phyloP scores from a whole-genome alignment of 129 eudicot genomes.

The Artemisia argyi region DNA sequence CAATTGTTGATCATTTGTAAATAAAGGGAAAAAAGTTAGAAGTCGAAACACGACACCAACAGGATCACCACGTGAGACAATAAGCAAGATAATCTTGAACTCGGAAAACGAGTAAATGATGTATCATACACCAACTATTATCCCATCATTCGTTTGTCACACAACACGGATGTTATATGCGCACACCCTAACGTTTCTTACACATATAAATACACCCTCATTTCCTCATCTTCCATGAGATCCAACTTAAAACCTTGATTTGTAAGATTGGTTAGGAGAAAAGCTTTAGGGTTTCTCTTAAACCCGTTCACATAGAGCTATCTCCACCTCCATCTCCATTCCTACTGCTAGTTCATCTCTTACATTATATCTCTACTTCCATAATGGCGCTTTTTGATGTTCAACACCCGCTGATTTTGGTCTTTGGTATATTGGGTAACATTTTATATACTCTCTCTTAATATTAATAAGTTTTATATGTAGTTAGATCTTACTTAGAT shows the following conservation, averaged over 20 bases:
- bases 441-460: too few relatives aligned
- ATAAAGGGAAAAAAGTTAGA: slow-evolving; percentile 2
- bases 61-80: slow-evolving; percentile 29
- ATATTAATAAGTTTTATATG: too few relatives aligned
- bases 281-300: slow-evolving; percentile 20
- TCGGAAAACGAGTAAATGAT: slow-evolving; percentile 38
- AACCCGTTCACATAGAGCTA: slow-evolving; percentile 26
- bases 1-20: slow-evolving; percentile 13
- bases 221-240: slow-evolving; percentile 23
- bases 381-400: slow-evolving; percentile 59
- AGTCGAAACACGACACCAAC: slow-evolving; percentile 13
- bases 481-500: too few relatives aligned
- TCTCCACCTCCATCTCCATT: slow-evolving; percentile 18
- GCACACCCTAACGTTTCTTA: slow-evolving; percentile 10
- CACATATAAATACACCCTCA: slow-evolving; percentile 43
- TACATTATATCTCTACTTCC: background rate
- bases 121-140: slow-evolving; percentile 61
- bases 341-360: background rate
- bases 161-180: slow-evolving; percentile 51
- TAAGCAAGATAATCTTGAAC: background rate
- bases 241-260: slow-evolving; percentile 5
- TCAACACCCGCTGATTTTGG: slow-evolving; percentile 54
- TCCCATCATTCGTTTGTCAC: slow-evolving; percentile 47
- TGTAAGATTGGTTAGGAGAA: slow-evolving; percentile 1
- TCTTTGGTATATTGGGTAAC: slow-evolving; percentile 12